These are phyloP conservation scores for Gentiana straminea DNA, from an alignment of 257 asterid genomes.

Conservation along the genomic window DNA sequence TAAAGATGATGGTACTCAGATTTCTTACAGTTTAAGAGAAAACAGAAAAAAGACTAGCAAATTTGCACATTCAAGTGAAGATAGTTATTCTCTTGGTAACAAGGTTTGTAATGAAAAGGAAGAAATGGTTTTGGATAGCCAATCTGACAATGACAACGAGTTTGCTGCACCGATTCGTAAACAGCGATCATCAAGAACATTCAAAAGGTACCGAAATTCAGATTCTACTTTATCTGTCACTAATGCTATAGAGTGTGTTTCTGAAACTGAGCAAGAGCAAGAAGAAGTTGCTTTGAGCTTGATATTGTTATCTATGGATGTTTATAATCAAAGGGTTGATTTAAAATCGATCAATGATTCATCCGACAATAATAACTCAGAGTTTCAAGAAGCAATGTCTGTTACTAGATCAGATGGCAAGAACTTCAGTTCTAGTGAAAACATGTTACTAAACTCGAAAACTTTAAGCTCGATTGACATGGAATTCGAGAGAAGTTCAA, in stretches of 20 bases:
- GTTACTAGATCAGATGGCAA: constrained; percentile 1
- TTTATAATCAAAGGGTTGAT: constrained; percentile 21
- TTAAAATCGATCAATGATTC: constrained; percentile 25
- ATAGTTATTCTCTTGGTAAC: constrained; percentile 22
- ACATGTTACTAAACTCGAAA: constrained; percentile 10
- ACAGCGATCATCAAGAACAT: constrained; percentile 59
- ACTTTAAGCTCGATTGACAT: not conserved
- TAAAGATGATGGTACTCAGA: constrained; percentile 1
- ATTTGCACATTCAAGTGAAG: constrained; percentile 16
- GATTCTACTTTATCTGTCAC: not conserved
- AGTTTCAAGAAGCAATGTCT: not conserved
- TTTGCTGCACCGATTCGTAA: constrained; percentile 24
- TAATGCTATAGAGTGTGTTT: constrained; percentile 17
- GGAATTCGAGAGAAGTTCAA: constrained; percentile 6
- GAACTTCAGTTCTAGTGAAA: constrained; percentile 4
- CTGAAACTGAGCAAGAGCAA: constrained; percentile 50
- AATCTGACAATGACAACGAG: constrained; percentile 43
- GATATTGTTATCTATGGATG: constrained; percentile 62
- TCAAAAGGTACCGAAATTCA: constrained; percentile 48
- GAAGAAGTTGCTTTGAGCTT: constrained; percentile 83
- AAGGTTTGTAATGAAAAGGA: constrained; percentile 47
- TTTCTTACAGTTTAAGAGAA: constrained; percentile 17
- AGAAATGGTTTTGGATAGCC: constrained; percentile 29
- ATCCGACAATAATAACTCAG: constrained; percentile 29
- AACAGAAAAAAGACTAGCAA: constrained; percentile 28